These are phyloP conservation scores for Didymella arachidicola DNA, from an alignment of 2,329 filamentous ascomycete genomes.

Conservation along the genomic window DNA sequence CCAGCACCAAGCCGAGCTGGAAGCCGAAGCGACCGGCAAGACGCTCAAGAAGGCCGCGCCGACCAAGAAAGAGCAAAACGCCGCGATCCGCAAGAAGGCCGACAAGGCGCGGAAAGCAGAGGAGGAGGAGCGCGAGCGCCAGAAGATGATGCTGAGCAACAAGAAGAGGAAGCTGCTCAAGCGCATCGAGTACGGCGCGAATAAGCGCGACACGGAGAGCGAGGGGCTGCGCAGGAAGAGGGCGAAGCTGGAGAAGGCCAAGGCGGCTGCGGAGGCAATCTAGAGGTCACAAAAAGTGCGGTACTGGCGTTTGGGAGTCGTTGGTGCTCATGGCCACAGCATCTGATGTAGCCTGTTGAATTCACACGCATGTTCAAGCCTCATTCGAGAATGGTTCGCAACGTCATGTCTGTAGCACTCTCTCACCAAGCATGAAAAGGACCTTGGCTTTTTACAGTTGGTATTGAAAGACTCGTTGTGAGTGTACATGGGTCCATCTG, in stretches of 20 bases:
- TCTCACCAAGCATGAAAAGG: background rate
- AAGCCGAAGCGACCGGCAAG: conserved; percentile 84
- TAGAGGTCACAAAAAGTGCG: background rate
- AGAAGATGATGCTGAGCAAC: conserved; percentile 98
- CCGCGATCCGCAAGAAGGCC: conserved; percentile 71
- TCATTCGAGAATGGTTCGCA: background rate
- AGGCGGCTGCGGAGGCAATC: conserved; percentile 40
- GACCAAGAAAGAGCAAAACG: conserved; percentile 66
- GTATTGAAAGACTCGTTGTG: conserved; percentile 11
- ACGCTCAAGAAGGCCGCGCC: conserved; percentile 52
- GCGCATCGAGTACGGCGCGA: conserved; percentile 96
- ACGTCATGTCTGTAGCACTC: too few species aligned
- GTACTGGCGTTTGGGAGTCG: conserved; percentile 16
- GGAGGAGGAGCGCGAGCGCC: conserved; percentile 86
- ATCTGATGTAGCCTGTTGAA: conserved; percentile 3
- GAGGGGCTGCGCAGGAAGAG: conserved; percentile 87
- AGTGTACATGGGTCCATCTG: conserved; percentile 1
- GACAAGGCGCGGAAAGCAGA: conserved; percentile 69
- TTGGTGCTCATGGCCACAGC: background rate
- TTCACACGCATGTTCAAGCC: background rate
- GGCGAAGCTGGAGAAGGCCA: conserved; percentile 79
- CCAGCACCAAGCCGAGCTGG: conserved; percentile 86
- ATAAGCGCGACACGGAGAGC: conserved; percentile 89
- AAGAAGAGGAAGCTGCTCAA: conserved; percentile 98
- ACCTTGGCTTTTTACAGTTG: conserved; percentile 5